These are phyloP conservation scores for Allantophomopsis cytisporea DNA, from an alignment of 2,329 filamentous ascomycete genomes.

Conservation along the genomic window DNA sequence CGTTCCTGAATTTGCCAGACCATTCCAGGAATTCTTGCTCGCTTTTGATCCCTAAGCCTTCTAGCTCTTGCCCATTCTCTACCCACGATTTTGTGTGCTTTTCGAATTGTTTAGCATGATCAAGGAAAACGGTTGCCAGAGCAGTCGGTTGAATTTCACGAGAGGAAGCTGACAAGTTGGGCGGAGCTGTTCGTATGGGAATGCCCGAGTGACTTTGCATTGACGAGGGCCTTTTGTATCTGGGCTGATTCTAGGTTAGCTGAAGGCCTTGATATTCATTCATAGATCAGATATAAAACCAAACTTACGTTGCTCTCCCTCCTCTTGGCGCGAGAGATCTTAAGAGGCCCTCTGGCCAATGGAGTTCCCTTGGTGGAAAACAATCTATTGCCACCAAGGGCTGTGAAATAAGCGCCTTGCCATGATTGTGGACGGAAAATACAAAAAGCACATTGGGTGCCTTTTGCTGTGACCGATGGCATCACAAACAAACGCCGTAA, in stretches of 20 bases:
- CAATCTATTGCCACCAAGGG: slow-evolving; percentile 1
- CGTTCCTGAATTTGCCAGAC: slow-evolving; percentile 5
- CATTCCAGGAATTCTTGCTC: slow-evolving; percentile 2
- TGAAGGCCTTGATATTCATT: neutral
- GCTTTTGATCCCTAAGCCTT: slow-evolving; percentile 2
- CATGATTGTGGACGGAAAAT: slow-evolving; percentile 19
- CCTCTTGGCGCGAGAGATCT: neutral
- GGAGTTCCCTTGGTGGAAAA: neutral
- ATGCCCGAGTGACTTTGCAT: neutral
- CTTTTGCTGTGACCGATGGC: slow-evolving; percentile 22
- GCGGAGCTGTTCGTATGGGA: neutral
- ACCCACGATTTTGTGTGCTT: neutral
- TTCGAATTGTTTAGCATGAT: neutral
- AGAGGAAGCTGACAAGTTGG: neutral
- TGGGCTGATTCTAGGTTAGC: neutral
- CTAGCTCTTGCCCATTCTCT: neutral
- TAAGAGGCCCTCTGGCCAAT: neutral
- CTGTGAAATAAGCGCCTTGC: slow-evolving; percentile 11
- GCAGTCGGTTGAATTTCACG: neutral
- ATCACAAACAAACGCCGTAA: slow-evolving; percentile 14
- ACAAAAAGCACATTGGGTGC: slow-evolving; percentile 25
- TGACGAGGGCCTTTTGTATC: neutral
- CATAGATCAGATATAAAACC: neutral
- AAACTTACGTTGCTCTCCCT: neutral
- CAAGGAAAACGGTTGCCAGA: neutral